A percentile compares a stretch with the other conserved stretches of the same genome.
Conservation (phyloP, 208 protist genomes). For the Leishmania martiniquensis region DNA sequence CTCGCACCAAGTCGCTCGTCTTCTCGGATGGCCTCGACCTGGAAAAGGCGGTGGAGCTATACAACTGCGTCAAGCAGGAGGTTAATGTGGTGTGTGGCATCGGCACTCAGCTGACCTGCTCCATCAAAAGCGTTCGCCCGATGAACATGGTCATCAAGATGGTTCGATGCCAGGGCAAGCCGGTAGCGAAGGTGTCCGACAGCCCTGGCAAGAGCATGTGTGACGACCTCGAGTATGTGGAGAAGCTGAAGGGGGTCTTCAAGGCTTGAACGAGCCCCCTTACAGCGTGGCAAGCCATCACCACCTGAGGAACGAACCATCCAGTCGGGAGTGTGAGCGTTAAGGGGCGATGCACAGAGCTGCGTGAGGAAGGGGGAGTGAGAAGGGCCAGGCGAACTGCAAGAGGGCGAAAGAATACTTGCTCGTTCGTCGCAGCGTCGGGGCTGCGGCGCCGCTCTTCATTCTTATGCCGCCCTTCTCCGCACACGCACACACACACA, state of each 20-base stretch:
- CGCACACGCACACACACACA: no score
- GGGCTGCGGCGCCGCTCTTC: not conserved
- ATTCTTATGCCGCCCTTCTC: not conserved
- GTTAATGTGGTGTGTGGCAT: constrained; percentile 84
- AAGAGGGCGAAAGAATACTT: not conserved
- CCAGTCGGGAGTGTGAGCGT: not conserved
- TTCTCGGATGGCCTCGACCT: constrained; percentile 91
- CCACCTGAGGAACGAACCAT: not conserved
- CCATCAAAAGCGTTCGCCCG: constrained; percentile 65
- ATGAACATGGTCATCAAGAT: constrained; percentile 94
- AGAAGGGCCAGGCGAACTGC: not conserved
- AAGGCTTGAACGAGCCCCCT: constrained; percentile 42
- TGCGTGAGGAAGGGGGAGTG: not conserved
- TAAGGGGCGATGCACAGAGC: not conserved
- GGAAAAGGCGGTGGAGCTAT: constrained; percentile 55
- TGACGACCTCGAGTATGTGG: constrained; percentile 58
- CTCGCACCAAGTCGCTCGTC: constrained; percentile 76
- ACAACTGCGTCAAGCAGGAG: constrained; percentile 61
- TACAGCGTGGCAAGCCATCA: not conserved
- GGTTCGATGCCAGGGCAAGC: constrained; percentile 83
- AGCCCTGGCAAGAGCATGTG: constrained; percentile 82
- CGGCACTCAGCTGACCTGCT: constrained; percentile 87
- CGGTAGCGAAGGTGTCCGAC: constrained; percentile 90
- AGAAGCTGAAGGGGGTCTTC: constrained; percentile 65
- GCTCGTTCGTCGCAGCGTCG: not conserved